phyloP scores from a whole-genome alignment of 75 land plant species.

The Sequoiadendron giganteum region DNA sequence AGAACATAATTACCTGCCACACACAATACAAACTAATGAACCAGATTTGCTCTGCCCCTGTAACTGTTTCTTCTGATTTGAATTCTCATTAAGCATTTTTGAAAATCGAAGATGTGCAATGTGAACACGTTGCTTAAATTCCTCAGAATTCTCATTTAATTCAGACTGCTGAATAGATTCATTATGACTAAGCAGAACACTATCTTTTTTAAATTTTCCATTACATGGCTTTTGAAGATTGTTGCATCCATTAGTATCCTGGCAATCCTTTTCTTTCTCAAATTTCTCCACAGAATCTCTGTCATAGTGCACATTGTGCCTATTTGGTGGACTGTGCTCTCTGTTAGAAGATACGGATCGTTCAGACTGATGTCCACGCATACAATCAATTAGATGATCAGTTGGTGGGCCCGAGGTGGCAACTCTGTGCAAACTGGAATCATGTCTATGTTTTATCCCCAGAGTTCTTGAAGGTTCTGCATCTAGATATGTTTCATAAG shows the following conservation, averaged over 20 bases:
- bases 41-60: conserved; percentile 26
- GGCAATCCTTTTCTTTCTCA: not conserved
- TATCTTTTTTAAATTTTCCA: not conserved
- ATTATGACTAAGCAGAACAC: not conserved
- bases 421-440: not conserved
- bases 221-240: not conserved
- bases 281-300: not conserved
- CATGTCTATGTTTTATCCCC: not conserved
- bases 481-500: conserved; percentile 2
- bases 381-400: not conserved
- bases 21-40: conserved; percentile 33
- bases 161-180: conserved; percentile 16
- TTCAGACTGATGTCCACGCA: conserved; percentile 5
- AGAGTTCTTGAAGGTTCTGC: not conserved
- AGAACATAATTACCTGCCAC: conserved; percentile 46
- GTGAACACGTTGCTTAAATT: conserved; percentile 48
- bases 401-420: not conserved
- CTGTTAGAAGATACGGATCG: not conserved
- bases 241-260: not conserved
- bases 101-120: conserved; percentile 35
- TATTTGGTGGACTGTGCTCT: not conserved
- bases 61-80: conserved; percentile 26
- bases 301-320: not conserved
- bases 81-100: conserved; percentile 33
- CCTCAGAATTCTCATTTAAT: conserved; percentile 40